Evolutionary conservation across 768 basidiomycete genomes (phyloP).

Genomic region (Leccinum rimulosum): DNA sequence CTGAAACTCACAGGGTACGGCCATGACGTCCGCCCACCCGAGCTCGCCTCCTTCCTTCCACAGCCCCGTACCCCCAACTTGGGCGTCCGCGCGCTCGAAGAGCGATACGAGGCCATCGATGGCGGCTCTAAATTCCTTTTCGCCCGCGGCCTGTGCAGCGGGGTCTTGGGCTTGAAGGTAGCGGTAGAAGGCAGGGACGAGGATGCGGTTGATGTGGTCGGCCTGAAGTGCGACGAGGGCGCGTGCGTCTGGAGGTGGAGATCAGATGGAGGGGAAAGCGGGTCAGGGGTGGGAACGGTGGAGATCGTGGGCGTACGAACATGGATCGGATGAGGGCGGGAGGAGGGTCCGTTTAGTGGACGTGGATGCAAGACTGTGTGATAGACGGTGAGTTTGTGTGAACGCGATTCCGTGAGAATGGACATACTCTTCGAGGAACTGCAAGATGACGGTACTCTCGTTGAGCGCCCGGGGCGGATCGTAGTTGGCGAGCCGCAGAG

Average conservation of each 20-base stretch:
- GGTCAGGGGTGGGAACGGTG: neutral
- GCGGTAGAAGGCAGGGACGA: slow-evolving; percentile 74
- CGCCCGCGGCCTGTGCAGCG: slow-evolving; percentile 47
- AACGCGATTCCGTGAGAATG: neutral
- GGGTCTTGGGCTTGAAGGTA: slow-evolving; percentile 68
- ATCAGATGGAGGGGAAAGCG: neutral
- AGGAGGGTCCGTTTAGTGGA: slow-evolving; percentile 52
- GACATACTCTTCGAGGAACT: slow-evolving; percentile 73
- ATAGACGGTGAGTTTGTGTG: neutral
- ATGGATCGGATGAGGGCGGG: slow-evolving; percentile 57
- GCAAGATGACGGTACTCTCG: slow-evolving; percentile 78
- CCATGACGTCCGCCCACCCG: slow-evolving; percentile 66
- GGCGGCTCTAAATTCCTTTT: slow-evolving; percentile 52
- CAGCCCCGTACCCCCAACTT: slow-evolving; percentile 52
- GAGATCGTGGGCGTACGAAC: slow-evolving; percentile 34
- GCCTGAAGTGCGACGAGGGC: slow-evolving; percentile 65
- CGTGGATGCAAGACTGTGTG: slow-evolving; percentile 48
- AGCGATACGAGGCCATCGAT: slow-evolving; percentile 51
- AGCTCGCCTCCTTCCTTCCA: slow-evolving; percentile 59
- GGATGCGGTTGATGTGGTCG: slow-evolving; percentile 60
- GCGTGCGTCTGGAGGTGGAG: slow-evolving; percentile 50
- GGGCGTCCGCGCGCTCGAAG: slow-evolving; percentile 49
- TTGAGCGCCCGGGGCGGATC: slow-evolving; percentile 62
- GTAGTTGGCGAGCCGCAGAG: slow-evolving; percentile 51
- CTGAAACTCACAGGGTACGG: slow-evolving; percentile 57